Base-by-base conservation (phyloP, 108 stramenopile species). In the Tribonema minus region DNA sequence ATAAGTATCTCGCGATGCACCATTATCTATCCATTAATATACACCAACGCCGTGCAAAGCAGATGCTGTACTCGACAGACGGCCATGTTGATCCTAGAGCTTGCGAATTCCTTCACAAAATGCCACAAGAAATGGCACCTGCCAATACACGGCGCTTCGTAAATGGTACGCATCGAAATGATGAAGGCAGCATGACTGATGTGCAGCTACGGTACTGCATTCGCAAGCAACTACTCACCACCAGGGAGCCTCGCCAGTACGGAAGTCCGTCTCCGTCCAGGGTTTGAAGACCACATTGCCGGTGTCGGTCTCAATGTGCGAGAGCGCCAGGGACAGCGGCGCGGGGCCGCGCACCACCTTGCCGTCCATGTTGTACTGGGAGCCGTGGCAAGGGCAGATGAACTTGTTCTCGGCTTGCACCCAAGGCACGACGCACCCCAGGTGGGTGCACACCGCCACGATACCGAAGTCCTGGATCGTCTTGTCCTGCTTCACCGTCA, bases 301-400 rank as follows among this genome's bases (percentile, higher is more conserved):
- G 40, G 69, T 61, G 58, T 89, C 89, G 33, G 92, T 91, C 38
- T 88, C 87, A 67, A 86, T 70, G 64, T 94, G 91, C 68, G 88
- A 86, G 86, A 95, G 93, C 54, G 96, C 96, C 58, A 96, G 89
- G 39, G 94, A 94, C 59, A 96, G 92, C 65, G 93, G 93, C 61
- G 96, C 96, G 46, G 96, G 96, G 82, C 96, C 96, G 84, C 96
- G 92, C 64, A 96, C 91, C 69, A 96, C 96, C 80, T 91, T 89
- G 64, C 96, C 96, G 70, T 88, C 89, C 31, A 87, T 86, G 77
- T 93, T 90, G 86, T 97, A 97, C 86, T 97, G 91, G 64, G 96
- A 97, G 87, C 96, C 96, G 88, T 97, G 96, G 90, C 96, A 97
- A 68, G 96, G 96, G 94, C 96, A 97, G 90, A 93, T 92, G 89